Percentiles rank a stretch among this genome's conserved stretches.
phyloP scores from a whole-genome alignment of 345 rosid species.

The Syzygium grande region DNA sequence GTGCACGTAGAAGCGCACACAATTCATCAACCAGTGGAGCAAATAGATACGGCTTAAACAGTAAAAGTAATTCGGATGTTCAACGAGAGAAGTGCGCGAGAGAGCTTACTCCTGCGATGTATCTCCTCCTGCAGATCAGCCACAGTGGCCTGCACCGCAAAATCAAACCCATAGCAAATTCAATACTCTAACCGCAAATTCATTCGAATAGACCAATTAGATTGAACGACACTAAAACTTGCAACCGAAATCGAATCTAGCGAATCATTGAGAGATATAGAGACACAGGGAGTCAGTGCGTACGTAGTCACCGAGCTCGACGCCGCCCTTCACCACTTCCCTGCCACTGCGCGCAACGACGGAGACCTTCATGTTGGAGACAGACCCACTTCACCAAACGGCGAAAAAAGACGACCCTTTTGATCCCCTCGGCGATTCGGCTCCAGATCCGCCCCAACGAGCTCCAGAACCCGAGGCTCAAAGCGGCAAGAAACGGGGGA shows the following conservation, averaged over 20 bases:
- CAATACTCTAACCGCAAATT: not conserved
- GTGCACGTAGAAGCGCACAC: not conserved
- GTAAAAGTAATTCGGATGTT: not conserved
- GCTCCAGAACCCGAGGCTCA: not conserved
- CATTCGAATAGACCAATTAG: not conserved
- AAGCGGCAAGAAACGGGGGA: not conserved
- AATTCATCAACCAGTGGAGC: not conserved
- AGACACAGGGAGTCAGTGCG: not conserved
- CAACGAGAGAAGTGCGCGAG: not conserved
- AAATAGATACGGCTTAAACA: not conserved
- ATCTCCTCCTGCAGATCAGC: slow-evolving; percentile 91
- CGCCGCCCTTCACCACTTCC: slow-evolving; percentile 70
- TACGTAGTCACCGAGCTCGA: slow-evolving; percentile 77
- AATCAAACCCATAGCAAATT: not conserved
- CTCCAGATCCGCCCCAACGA: not conserved
- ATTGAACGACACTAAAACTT: not conserved
- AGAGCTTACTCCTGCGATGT: slow-evolving; percentile 61
- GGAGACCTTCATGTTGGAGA: slow-evolving; percentile 60
- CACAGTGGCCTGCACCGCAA: slow-evolving; percentile 62
- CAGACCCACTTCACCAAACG: slow-evolving; percentile 17
- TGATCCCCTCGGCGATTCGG: not conserved
- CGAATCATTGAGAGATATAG: not conserved
- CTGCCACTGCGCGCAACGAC: slow-evolving; percentile 83
- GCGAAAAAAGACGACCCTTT: not conserved
- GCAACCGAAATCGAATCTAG: not conserved